A percentile compares a stretch with the other conserved stretches of the same genome.
Conservation (phyloP, 345 rosid species). For the Garcia nutans region DNA sequence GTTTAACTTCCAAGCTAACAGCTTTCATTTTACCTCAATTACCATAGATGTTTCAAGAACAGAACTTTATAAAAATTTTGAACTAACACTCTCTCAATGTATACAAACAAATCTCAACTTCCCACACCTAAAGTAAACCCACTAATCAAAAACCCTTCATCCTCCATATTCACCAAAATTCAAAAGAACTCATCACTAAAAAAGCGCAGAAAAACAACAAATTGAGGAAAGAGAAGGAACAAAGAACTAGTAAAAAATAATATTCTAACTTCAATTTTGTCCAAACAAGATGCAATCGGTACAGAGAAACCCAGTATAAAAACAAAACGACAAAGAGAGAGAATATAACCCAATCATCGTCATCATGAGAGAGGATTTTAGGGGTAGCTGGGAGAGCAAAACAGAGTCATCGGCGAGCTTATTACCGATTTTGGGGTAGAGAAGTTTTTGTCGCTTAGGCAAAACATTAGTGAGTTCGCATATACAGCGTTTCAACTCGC, state of each 20-base stretch:
- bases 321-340: not conserved
- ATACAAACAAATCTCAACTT: not conserved
- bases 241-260: not conserved
- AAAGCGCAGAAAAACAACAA: too few relatives aligned
- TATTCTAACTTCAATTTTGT: not conserved
- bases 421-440: constrained; percentile 84
- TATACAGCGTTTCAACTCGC: constrained; percentile 86
- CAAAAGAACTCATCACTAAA: not conserved
- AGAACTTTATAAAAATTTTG: not conserved
- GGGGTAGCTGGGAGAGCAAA: constrained; percentile 68
- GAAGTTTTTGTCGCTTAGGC: constrained; percentile 94
- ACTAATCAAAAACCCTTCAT: not conserved
- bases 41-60: not conserved
- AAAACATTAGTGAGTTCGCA: constrained; percentile 78
- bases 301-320: not conserved
- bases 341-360: constrained; percentile 80
- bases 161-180: not conserved
- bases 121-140: not conserved
- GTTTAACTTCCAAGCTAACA: not conserved
- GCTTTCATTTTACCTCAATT: not conserved
- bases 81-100: not conserved
- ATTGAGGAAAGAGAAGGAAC: not conserved
- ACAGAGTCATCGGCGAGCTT: constrained; percentile 55
- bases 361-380: constrained; percentile 88
- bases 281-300: not conserved